Percentiles rank a stretch among this genome's conserved stretches.
phyloP scores from a whole-genome alignment of 2,329 filamentous ascomycete genomes.

The Aschersonia sp. region DNA sequence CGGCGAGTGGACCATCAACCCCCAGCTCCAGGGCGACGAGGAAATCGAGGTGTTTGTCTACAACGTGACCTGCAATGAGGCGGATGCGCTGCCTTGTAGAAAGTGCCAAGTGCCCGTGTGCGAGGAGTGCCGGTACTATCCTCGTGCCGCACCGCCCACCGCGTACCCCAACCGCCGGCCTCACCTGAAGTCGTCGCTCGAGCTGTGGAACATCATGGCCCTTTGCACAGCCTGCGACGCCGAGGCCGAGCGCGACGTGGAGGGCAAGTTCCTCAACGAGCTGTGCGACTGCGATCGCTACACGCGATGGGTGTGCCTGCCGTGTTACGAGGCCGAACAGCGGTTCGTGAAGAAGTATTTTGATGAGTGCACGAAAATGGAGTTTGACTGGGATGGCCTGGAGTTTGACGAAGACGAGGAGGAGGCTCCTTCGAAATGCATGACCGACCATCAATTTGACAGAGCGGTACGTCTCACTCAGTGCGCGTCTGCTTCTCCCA shows the following conservation, averaged over 20 bases:
- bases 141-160: not conserved
- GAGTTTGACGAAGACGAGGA: not conserved
- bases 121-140: constrained; percentile 5
- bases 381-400: not conserved
- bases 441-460: not conserved
- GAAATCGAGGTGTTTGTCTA: constrained; percentile 3
- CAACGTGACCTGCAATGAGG: constrained; percentile 3
- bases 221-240: constrained; percentile 4
- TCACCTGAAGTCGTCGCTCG: not conserved
- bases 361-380: not conserved
- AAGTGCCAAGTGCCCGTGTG: constrained; percentile 4
- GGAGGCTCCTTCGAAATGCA: not conserved
- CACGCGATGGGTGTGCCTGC: constrained; percentile 4
- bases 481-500: not conserved
- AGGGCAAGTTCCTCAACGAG: constrained; percentile 2
- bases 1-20: not conserved
- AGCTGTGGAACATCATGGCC: constrained; percentile 4
- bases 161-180: constrained; percentile 2
- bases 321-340: not conserved
- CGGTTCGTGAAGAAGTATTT: not conserved
- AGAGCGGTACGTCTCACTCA: not conserved
- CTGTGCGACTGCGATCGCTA: constrained; percentile 5
- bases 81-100: constrained; percentile 1
- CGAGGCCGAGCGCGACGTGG: constrained; percentile 1
- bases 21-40: not conserved